A percentile compares a stretch with the other conserved stretches of the same genome.
Conservation (phyloP, 306 rosid species). For the Prunus kanzakura region DNA sequence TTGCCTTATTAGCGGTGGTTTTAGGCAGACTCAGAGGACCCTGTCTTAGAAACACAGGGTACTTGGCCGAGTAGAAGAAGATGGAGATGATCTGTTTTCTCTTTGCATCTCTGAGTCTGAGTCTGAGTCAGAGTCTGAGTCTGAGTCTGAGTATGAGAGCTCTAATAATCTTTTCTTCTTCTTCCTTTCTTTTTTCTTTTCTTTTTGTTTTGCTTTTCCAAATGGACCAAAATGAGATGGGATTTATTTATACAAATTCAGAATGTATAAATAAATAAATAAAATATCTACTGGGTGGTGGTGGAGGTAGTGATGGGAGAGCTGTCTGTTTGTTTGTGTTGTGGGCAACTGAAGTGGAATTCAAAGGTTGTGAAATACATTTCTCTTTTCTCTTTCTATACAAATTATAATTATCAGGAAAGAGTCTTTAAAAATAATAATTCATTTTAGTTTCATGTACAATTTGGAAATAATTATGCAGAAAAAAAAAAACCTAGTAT, state of each 20-base stretch:
- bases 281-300: slow-evolving; percentile 31
- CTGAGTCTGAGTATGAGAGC: background rate
- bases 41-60: slow-evolving; percentile 1
- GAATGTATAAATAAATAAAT: background rate
- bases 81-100: slow-evolving; percentile 2
- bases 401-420: too few species aligned
- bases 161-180: background rate
- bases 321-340: slow-evolving; percentile 36
- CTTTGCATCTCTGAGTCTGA: background rate
- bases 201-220: too few species aligned
- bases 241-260: background rate
- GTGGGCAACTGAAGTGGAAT: slow-evolving; percentile 37
- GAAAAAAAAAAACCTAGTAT: background rate
- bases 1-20: slow-evolving; percentile 8
- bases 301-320: slow-evolving; percentile 23
- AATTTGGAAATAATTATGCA: too few species aligned
- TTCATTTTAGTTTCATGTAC: too few species aligned
- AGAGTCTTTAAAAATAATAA: too few species aligned
- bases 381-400: background rate
- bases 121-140: too few species aligned
- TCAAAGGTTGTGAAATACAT: slow-evolving; percentile 24
- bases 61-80: background rate
- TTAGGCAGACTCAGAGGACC: slow-evolving; percentile 8
- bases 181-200: background rate
- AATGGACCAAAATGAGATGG: background rate